These are phyloP conservation scores for Aegilops speltoides DNA, from an alignment of 176 grass and related monocot species.

Conservation along the genomic window DNA sequence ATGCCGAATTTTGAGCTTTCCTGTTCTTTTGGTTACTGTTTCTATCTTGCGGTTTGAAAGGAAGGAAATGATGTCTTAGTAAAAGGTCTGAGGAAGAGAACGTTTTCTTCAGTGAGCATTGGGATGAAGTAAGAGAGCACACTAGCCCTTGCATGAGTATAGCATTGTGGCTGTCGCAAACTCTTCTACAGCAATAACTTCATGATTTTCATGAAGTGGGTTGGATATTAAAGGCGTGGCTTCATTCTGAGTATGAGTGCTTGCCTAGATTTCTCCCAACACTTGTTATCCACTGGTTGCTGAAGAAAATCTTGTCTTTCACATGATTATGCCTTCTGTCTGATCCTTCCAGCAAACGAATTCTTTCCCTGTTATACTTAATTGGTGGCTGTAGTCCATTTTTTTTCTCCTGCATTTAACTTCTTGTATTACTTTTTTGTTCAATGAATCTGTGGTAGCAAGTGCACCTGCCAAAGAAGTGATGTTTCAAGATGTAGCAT, in stretches of 20 bases:
- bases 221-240: conserved; percentile 70
- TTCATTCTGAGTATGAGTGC: conserved; percentile 67
- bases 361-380: neutral
- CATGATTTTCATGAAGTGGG: conserved; percentile 52
- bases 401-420: neutral
- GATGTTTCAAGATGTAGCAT: neutral
- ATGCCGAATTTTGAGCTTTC: neutral
- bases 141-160: conserved; percentile 62
- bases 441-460: neutral
- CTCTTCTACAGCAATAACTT: conserved; percentile 66
- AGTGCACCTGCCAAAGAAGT: neutral
- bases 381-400: neutral
- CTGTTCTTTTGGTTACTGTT: neutral
- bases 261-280: conserved; percentile 84
- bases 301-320: conserved; percentile 51
- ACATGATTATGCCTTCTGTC: conserved; percentile 47
- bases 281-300: conserved; percentile 31
- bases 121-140: conserved; percentile 55
- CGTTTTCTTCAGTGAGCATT: conserved; percentile 43
- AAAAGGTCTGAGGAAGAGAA: conserved; percentile 72
- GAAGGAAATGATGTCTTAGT: conserved; percentile 77
- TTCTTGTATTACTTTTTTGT: neutral
- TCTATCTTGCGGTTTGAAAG: neutral
- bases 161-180: conserved; percentile 60
- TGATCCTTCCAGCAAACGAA: conserved; percentile 58